phyloP scores from a whole-genome alignment of 208 protist species.

The Acanthamoeba pearcei region DNA sequence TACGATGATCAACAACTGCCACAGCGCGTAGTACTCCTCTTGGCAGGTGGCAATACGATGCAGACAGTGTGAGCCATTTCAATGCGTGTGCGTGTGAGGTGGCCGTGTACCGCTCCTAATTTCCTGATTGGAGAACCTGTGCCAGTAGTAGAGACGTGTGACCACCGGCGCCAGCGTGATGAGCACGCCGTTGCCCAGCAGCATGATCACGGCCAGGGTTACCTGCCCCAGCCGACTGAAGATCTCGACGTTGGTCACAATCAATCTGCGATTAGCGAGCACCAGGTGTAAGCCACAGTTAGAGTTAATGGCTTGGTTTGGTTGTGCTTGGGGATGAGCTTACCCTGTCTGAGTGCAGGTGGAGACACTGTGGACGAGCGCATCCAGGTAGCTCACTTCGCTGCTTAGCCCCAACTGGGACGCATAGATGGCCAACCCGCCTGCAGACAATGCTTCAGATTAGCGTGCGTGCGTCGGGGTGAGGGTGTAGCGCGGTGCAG shows the following conservation, averaged over 20 bases:
- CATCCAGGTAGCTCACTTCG: neutral
- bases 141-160: neutral
- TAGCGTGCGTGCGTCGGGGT: too few species aligned
- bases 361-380: neutral
- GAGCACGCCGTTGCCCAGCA: neutral
- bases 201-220: neutral
- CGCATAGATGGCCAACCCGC: neutral
- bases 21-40: slow-evolving; percentile 50
- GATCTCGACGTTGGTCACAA: neutral
- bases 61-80: too few species aligned
- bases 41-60: too few species aligned
- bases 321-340: too few species aligned
- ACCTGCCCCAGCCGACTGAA: neutral
- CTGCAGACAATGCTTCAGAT: too few species aligned
- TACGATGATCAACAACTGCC: slow-evolving; percentile 41
- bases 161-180: neutral
- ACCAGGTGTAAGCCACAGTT: too few species aligned
- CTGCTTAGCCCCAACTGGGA: neutral
- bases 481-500: too few species aligned
- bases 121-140: neutral
- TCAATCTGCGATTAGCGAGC: too few species aligned
- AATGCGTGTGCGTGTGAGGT: neutral
- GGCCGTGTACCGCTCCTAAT: too few species aligned
- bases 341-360: neutral
- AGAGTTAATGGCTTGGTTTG: too few species aligned